These are phyloP conservation scores for Entomortierella beljakovae DNA, from an alignment of 192 early-diverging fungal species.

Conservation along the genomic window DNA sequence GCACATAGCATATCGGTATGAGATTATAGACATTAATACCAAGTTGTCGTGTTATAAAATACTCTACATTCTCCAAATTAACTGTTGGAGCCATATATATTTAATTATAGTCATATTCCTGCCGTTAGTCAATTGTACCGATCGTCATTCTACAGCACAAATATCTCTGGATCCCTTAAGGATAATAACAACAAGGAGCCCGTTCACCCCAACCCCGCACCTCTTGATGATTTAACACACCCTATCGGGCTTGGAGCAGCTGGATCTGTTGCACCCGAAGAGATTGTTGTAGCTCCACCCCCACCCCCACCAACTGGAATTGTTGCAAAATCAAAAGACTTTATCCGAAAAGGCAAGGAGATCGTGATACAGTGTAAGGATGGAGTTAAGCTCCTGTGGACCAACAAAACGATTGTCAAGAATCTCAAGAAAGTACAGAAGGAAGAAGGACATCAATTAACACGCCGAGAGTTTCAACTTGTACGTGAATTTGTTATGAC, in stretches of 20 bases:
- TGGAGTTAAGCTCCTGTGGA: constrained; percentile 62
- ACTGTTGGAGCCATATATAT: too few species aligned
- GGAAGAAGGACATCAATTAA: constrained; percentile 52
- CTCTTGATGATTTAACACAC: constrained; percentile 23
- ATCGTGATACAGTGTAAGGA: constrained; percentile 65
- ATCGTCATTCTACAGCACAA: constrained; percentile 31
- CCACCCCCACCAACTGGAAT: constrained; percentile 23
- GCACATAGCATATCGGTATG: constrained; percentile 25
- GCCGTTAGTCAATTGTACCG: constrained; percentile 15
- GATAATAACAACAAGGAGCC: neutral
- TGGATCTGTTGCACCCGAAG: constrained; percentile 38
- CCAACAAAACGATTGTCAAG: constrained; percentile 59
- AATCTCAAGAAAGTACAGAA: constrained; percentile 43
- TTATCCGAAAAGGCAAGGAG: constrained; percentile 55
- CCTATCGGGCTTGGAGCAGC: constrained; percentile 13
- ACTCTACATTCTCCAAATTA: too few species aligned
- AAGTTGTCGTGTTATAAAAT: too few species aligned
- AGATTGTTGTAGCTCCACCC: neutral
- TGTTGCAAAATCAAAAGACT: constrained; percentile 31
- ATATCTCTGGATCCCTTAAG: constrained; percentile 13
- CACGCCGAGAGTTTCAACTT: constrained; percentile 60
- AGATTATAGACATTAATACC: too few species aligned
- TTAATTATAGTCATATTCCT: neutral
- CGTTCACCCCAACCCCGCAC: constrained; percentile 31
- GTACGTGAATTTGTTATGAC: constrained; percentile 21